These are phyloP conservation scores for Boletus hoseneyae DNA, from an alignment of 1,284 basidiomycete species.

Conservation along the genomic window DNA sequence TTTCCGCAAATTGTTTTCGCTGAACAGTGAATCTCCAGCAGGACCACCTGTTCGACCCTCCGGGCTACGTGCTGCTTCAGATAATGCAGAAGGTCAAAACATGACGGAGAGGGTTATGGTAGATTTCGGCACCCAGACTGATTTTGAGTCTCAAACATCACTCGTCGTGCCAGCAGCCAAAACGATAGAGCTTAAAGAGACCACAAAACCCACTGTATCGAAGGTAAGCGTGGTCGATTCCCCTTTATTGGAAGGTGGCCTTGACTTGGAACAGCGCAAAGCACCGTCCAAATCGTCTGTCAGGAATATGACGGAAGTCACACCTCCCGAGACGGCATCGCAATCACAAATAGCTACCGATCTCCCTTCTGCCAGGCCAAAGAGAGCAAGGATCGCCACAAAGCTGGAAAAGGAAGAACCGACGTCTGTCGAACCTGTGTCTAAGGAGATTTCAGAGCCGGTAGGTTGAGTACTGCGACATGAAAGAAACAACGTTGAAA, in stretches of 20 bases:
- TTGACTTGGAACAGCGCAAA: slow-evolving; percentile 27
- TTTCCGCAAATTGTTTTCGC: slow-evolving; percentile 17
- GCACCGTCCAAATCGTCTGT: slow-evolving; percentile 22
- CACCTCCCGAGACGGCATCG: slow-evolving; percentile 8
- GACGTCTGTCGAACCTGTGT: slow-evolving; percentile 5
- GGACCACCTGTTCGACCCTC: not conserved
- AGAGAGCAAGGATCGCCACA: slow-evolving; percentile 26
- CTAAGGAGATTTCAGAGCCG: slow-evolving; percentile 3
- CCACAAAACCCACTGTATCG: slow-evolving; percentile 12
- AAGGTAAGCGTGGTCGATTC: slow-evolving; percentile 16
- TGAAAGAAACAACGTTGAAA: slow-evolving; percentile 8
- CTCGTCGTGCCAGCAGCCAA: slow-evolving; percentile 8
- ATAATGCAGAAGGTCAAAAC: slow-evolving; percentile 1
- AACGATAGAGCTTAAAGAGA: slow-evolving; percentile 19
- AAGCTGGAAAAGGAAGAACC: slow-evolving; percentile 31
- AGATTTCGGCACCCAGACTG: slow-evolving; percentile 29
- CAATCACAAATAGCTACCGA: slow-evolving; percentile 20
- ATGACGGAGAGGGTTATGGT: slow-evolving; percentile 12
- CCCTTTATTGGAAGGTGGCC: not conserved
- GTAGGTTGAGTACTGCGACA: slow-evolving; percentile 19
- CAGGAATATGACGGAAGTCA: slow-evolving; percentile 20
- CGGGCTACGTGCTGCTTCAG: not conserved
- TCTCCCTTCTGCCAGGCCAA: slow-evolving; percentile 26
- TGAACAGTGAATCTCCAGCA: slow-evolving; percentile 6
- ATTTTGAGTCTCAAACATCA: slow-evolving; percentile 17